These are phyloP conservation scores for Vigna reflexopilosa DNA, from an alignment of 306 rosid genomes.

Conservation along the genomic window DNA sequence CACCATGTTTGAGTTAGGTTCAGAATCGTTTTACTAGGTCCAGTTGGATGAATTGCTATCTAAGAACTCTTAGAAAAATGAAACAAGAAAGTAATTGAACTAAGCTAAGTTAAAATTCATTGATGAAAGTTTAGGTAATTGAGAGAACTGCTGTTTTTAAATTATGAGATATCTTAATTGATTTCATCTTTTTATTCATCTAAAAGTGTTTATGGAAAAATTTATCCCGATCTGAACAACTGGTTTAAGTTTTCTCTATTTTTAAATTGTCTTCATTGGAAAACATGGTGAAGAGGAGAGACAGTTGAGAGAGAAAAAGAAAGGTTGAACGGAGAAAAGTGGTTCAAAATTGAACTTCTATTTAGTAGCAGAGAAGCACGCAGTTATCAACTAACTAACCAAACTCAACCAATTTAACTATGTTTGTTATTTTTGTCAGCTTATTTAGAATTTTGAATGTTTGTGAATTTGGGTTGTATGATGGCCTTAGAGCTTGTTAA, in stretches of 20 bases:
- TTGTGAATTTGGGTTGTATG: constrained; percentile 14
- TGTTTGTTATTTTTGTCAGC: not conserved
- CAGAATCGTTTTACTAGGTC: not conserved
- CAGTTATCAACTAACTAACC: constrained; percentile 6
- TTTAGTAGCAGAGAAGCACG: not conserved
- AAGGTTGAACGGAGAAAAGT: constrained; percentile 3
- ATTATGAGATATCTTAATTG: no score
- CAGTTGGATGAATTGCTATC: not conserved
- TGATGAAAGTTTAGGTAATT: not conserved
- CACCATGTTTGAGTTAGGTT: not conserved
- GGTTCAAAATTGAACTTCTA: not conserved
- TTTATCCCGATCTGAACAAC: not conserved
- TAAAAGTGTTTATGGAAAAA: not conserved
- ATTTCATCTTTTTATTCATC: not conserved
- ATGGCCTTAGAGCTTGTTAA: constrained; percentile 39
- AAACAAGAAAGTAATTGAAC: not conserved
- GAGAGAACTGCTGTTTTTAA: no score
- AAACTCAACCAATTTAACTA: constrained; percentile 27
- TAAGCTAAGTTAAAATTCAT: not conserved
- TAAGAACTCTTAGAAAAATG: not conserved
- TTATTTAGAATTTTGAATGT: not conserved
- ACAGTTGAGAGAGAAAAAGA: constrained; percentile 9
- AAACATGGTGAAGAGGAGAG: constrained; percentile 17
- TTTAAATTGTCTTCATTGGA: not conserved
- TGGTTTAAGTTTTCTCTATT: not conserved